Percentiles rank a stretch among this genome's conserved stretches.
phyloP scores from a whole-genome alignment of 2,329 filamentous ascomycete species.

The Aspergillus pseudonomiae region DNA sequence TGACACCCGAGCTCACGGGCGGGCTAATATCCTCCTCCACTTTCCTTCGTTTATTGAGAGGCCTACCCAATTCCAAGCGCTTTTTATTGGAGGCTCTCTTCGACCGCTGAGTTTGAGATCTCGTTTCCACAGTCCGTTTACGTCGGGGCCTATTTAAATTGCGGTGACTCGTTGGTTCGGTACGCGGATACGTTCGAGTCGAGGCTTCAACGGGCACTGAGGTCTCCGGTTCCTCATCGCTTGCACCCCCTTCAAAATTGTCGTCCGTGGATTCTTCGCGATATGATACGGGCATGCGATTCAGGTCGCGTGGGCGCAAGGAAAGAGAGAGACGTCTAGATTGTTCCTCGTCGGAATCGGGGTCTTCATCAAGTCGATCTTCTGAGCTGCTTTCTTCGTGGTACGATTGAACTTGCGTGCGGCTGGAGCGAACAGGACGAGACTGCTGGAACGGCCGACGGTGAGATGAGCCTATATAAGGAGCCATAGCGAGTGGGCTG shows the following conservation, averaged over 20 bases:
- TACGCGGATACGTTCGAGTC: constrained; percentile 10
- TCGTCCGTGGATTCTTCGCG: constrained; percentile 40
- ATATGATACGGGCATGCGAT: constrained; percentile 32
- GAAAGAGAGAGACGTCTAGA: constrained; percentile 28
- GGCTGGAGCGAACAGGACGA: constrained; percentile 40
- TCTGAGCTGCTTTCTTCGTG: constrained; percentile 41
- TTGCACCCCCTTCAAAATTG: constrained; percentile 20
- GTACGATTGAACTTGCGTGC: constrained; percentile 41
- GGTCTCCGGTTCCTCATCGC: constrained; percentile 18
- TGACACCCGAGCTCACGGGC: constrained; percentile 35
- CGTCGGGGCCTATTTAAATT: constrained; percentile 17
- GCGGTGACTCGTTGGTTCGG: constrained; percentile 12
- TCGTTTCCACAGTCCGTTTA: constrained; percentile 21
- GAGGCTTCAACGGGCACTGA: constrained; percentile 16
- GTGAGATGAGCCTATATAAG: constrained; percentile 26
- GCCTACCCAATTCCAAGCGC: constrained; percentile 23
- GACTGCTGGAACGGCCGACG: constrained; percentile 25
- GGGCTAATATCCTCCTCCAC: constrained; percentile 19
- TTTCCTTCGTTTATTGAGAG: constrained; percentile 32
- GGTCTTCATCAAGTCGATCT: constrained; percentile 24
- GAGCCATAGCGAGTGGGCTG: constrained; percentile 31
- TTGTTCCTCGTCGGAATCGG: constrained; percentile 15
- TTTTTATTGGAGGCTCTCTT: constrained; percentile 19
- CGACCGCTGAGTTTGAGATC: constrained; percentile 25
- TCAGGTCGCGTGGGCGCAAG: constrained; percentile 35